Percentiles rank a stretch among this genome's conserved stretches.
These are phyloP conservation scores for Cladophialophora carrionii DNA, from an alignment of 2,329 filamentous ascomycete species.

Conservation along the genomic window DNA sequence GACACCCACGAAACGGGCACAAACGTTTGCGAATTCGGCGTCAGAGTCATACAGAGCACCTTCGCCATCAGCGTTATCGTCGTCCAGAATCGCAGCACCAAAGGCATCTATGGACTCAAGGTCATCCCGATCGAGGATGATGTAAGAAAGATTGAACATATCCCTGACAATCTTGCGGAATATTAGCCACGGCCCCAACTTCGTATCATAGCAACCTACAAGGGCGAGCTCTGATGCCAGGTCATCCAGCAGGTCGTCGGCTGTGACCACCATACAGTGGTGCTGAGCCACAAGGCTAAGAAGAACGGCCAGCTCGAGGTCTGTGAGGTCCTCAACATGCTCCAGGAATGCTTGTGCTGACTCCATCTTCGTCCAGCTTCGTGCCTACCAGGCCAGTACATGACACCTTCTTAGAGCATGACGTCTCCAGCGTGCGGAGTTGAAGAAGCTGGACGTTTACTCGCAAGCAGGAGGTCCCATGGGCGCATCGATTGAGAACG, in stretches of 20 bases:
- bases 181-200: background rate
- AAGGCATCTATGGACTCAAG: constrained; percentile 82
- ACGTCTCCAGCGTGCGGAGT: background rate
- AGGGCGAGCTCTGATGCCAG: constrained; percentile 75
- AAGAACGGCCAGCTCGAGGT: constrained; percentile 83
- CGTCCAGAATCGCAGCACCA: constrained; percentile 66
- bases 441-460: background rate
- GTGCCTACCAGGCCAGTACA: background rate
- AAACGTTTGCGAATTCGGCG: constrained; percentile 18
- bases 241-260: constrained; percentile 63
- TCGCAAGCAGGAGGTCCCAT: background rate
- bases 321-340: constrained; percentile 76
- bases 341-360: constrained; percentile 64
- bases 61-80: constrained; percentile 40
- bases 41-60: constrained; percentile 25
- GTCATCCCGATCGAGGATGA: constrained; percentile 71
- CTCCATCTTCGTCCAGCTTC: constrained; percentile 57
- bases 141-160: constrained; percentile 72
- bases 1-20: background rate
- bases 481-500: background rate
- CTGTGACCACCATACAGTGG: constrained; percentile 85
- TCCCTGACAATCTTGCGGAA: constrained; percentile 63
- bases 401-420: background rate
- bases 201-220: constrained; percentile 51
- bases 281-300: constrained; percentile 79